phyloP scores from a whole-genome alignment of 257 asterid species.

The Verbena officinalis region DNA sequence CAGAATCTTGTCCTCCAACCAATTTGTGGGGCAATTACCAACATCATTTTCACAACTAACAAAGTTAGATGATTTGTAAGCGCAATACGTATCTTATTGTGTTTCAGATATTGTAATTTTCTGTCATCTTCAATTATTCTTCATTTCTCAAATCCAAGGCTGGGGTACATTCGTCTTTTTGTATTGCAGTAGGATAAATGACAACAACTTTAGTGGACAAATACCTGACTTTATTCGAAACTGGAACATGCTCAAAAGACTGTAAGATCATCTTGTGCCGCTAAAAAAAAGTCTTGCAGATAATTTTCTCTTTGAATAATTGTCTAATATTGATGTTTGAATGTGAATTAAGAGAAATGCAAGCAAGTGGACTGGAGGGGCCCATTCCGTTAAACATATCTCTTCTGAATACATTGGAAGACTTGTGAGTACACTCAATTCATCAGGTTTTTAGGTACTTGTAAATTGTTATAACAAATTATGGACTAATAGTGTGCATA shows the following conservation, averaged over 20 bases:
- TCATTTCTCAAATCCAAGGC: too few species aligned
- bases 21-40: slow-evolving; percentile 64
- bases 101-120: slow-evolving; percentile 6
- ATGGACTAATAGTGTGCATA: slow-evolving; percentile 16
- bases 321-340: slow-evolving; percentile 27
- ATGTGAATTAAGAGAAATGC: slow-evolving; percentile 64
- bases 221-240: slow-evolving; percentile 70
- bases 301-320: slow-evolving; percentile 6
- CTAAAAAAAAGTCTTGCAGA: neutral
- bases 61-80: slow-evolving; percentile 73
- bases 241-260: slow-evolving; percentile 62
- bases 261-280: slow-evolving; percentile 47
- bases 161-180: too few species aligned
- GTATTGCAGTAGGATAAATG: slow-evolving; percentile 72
- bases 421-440: slow-evolving; percentile 55
- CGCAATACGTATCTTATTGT: slow-evolving; percentile 9
- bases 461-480: neutral
- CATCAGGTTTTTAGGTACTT: slow-evolving; percentile 8
- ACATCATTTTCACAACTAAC: slow-evolving; percentile 52
- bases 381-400: slow-evolving; percentile 74
- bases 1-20: slow-evolving; percentile 82
- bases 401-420: slow-evolving; percentile 52
- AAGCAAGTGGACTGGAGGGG: slow-evolving; percentile 74
- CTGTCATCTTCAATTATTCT: slow-evolving; percentile 24
- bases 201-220: slow-evolving; percentile 64